Percentiles rank a stretch among this genome's conserved stretches.
phyloP scores from a whole-genome alignment of 768 basidiomycete genomes.

The Leucosporidium yakuticum region DNA sequence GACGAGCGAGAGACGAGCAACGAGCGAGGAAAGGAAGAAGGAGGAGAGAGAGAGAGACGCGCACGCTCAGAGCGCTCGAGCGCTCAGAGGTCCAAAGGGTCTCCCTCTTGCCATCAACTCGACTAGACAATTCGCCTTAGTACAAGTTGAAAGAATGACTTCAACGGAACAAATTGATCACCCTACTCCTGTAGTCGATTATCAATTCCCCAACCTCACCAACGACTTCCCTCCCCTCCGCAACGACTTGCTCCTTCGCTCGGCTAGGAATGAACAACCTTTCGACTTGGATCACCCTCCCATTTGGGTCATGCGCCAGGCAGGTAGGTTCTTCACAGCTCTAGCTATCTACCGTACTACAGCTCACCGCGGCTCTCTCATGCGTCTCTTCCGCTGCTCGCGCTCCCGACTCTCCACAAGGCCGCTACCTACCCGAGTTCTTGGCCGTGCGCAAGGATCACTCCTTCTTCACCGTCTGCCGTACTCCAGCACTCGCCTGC shows the following conservation, averaged over 20 bases:
- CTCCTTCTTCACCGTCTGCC: conserved; percentile 92
- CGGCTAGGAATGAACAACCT: conserved; percentile 1
- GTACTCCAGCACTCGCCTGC: conserved; percentile 79
- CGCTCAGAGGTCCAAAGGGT: neutral
- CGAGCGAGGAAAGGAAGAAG: too few species aligned
- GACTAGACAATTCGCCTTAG: neutral
- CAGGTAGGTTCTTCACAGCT: neutral
- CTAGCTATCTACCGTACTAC: neutral
- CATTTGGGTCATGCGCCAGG: conserved; percentile 40
- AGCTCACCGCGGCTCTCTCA: neutral
- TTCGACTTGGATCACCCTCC: conserved; percentile 21
- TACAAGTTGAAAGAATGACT: too few species aligned
- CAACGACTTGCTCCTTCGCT: conserved; percentile 25
- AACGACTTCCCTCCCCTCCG: conserved; percentile 46
- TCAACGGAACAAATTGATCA: conserved; percentile 24
- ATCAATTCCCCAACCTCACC: conserved; percentile 18
- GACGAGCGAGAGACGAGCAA: too few species aligned
- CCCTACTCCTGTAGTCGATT: conserved; percentile 20
- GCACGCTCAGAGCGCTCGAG: neutral
- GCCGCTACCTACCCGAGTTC: conserved; percentile 57
- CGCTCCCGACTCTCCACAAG: neutral
- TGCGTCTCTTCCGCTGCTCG: neutral
- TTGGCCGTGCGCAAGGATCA: conserved; percentile 74
- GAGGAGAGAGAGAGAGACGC: too few species aligned
- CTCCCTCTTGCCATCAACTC: neutral